Evolutionary conservation across 768 basidiomycete genomes (phyloP).

Genomic region (Tricholoma saponaceum): DNA sequence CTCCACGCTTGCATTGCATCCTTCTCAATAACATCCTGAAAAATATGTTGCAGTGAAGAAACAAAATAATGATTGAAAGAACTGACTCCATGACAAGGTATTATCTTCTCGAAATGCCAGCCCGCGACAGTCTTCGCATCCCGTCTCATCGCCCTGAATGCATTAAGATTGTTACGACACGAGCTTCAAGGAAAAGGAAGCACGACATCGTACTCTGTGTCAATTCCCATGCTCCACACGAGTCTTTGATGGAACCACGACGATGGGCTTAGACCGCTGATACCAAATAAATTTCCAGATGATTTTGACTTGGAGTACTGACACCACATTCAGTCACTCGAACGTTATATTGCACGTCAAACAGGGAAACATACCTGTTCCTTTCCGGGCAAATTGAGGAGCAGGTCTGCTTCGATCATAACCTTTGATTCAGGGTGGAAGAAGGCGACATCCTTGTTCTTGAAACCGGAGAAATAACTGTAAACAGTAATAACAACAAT

Average conservation of each 20-base stretch:
- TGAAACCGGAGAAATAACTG: constrained; percentile 60
- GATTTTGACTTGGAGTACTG: constrained; percentile 32
- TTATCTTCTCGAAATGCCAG: constrained; percentile 68
- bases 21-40: constrained; percentile 50
- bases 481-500: constrained; percentile 29
- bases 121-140: constrained; percentile 55
- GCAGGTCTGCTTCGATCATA: constrained; percentile 69
- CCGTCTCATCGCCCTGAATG: constrained; percentile 43
- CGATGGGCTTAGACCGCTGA: constrained; percentile 25
- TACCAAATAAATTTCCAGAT: constrained; percentile 22
- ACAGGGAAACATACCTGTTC: constrained; percentile 53
- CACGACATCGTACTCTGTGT: constrained; percentile 26
- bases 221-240: constrained; percentile 24
- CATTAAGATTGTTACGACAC: background rate
- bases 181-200: background rate
- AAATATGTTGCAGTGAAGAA: background rate
- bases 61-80: background rate
- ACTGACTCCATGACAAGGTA: constrained; percentile 54
- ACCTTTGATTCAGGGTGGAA: constrained; percentile 63
- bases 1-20: constrained; percentile 51
- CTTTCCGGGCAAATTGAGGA: constrained; percentile 74
- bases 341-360: background rate
- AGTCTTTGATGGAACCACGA: constrained; percentile 23
- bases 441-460: constrained; percentile 78
- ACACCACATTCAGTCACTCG: background rate